Base-by-base conservation (phyloP, 2,329 filamentous ascomycete species). In the Claviceps maximensis region DNA sequence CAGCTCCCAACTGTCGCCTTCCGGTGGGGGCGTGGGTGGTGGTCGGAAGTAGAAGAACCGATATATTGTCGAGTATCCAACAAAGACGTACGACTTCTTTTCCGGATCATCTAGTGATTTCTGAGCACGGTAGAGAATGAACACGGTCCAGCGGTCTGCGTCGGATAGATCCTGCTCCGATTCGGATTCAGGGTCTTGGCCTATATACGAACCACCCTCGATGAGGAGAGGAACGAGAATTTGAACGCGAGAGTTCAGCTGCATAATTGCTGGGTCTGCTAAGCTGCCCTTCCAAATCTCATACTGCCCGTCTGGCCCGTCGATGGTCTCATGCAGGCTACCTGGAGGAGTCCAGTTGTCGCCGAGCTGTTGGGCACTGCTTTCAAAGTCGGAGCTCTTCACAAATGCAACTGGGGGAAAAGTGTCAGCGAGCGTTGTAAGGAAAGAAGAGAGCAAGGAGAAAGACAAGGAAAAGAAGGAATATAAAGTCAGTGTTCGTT, bases 11-110 rank as follows among this genome's bases (percentile, higher is more conserved):
- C 70, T 65, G 21, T 61, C 61, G 31, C 57, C 62, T 33, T 69
- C 71, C 2, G 67, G 58, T 10, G 74, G 69, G 8, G 73, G 71
- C 3, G 74, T 73, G 0, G 68, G 67, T 0, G 73, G 69, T 25
- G 75, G 75, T 9, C 40, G 38, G 55, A 80, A 81, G 57, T 79
- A 74, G 74, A 86, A 95, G 71, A 89, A 91, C 49, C 88, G 83
- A 69, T 96, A 96, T 36, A 91, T 84, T 1, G 91, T 97, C 17
- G 86, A 84, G 68, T 94, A 97, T 54, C 93, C 93, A 38, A 88
- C 83, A 58, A 98, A 87, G 2, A 81, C 79, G 66, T 96, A 95
- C n/a, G 78, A 72, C 15, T 74, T 76, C 51, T 71, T 73, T 10
- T 68, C 70, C 12, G 74, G 67, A 1, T 68, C 61, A 3, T 64